These are phyloP conservation scores for Roridomyces roridus DNA, from an alignment of 768 basidiomycete genomes.

Conservation along the genomic window DNA sequence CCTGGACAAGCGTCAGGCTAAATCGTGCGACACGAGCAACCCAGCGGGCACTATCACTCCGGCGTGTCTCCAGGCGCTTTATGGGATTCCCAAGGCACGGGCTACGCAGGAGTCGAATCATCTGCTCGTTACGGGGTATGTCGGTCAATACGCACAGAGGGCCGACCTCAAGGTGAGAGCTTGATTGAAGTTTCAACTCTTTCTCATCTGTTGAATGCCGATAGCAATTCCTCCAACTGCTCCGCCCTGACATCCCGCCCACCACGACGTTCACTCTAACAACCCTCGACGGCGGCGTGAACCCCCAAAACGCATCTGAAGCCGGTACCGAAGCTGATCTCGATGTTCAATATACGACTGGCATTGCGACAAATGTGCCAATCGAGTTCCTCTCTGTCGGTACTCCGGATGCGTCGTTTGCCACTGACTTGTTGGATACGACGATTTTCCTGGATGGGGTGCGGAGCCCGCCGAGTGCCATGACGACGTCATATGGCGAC, in stretches of 20 bases:
- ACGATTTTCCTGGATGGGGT: constrained; percentile 2
- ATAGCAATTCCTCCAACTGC: not conserved
- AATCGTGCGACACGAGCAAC: constrained; percentile 1
- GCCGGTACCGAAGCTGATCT: not conserved
- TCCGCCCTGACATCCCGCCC: not conserved
- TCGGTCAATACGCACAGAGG: not conserved
- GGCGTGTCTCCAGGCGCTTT: constrained; percentile 4
- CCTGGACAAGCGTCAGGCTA: not conserved
- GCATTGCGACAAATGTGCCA: constrained; percentile 5
- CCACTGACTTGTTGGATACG: constrained; percentile 1
- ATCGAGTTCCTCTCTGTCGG: constrained; percentile 1
- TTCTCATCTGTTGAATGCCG: not conserved
- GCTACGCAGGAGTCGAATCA: constrained; percentile 2
- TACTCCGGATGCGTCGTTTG: constrained; percentile 29
- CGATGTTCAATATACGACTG: constrained; percentile 7
- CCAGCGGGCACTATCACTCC: not conserved
- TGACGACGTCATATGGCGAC: constrained; percentile 2
- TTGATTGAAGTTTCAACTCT: not conserved
- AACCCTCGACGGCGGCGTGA: not conserved
- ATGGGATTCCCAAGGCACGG: constrained; percentile 1
- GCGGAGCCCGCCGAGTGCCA: not conserved
- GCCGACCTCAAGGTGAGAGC: constrained; percentile 3
- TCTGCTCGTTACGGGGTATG: constrained; percentile 8
- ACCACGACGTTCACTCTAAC: not conserved
- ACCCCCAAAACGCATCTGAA: not conserved